Evolutionary conservation across 305 asterid genomes (phyloP).

Genomic region (Rubia tinctorum): DNA sequence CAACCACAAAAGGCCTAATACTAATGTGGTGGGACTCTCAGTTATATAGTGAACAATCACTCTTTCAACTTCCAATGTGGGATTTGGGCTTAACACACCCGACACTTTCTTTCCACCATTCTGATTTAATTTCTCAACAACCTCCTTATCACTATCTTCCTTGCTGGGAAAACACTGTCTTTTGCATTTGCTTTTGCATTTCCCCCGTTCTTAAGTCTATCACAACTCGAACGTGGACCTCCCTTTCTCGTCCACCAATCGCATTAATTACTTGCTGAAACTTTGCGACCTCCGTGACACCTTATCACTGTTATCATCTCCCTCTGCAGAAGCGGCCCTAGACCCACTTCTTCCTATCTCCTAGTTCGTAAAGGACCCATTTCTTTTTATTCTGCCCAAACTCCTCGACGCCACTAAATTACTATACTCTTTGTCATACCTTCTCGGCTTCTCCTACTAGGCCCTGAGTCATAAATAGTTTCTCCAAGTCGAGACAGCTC

Average conservation of each 20-base stretch:
- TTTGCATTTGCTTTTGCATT: constrained; percentile 43
- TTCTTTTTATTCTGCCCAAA: constrained; percentile 56
- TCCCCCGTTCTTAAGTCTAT: constrained; percentile 35
- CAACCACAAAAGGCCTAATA: too few species aligned
- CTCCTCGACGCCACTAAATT: constrained; percentile 38
- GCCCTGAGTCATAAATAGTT: constrained; percentile 40
- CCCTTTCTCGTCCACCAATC: constrained; percentile 35
- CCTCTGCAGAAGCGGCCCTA: constrained; percentile 32
- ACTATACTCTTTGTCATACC: constrained; percentile 46
- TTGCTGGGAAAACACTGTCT: constrained; percentile 24
- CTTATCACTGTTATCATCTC: constrained; percentile 37
- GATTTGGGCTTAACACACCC: too few species aligned
- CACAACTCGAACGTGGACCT: constrained; percentile 34
- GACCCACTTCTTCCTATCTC: constrained; percentile 58
- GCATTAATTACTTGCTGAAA: constrained; percentile 31
- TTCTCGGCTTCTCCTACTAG: constrained; percentile 55
- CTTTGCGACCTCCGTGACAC: constrained; percentile 37
- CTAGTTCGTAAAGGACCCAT: constrained; percentile 37
- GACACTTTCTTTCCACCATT: constrained; percentile 26
- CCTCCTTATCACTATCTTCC: constrained; percentile 33
- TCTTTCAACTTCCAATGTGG: too few species aligned
- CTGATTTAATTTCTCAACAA: constrained; percentile 29
- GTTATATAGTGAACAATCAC: too few species aligned
- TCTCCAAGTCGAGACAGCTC: constrained; percentile 59
- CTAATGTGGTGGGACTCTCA: too few species aligned